These are phyloP conservation scores for Epichloe sibirici DNA, from an alignment of 2,329 filamentous ascomycete species.

Conservation along the genomic window DNA sequence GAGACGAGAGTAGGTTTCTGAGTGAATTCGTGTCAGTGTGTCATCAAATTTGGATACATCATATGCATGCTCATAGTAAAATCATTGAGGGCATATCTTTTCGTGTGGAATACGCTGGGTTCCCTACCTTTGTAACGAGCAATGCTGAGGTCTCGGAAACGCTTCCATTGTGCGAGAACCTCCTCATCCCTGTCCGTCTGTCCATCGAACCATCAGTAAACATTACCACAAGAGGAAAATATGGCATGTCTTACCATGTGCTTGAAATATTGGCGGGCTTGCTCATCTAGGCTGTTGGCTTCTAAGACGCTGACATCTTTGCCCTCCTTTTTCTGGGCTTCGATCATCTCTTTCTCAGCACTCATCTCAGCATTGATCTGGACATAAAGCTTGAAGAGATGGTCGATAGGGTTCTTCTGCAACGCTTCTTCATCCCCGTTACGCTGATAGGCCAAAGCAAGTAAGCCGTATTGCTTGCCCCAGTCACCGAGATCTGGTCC, in stretches of 20 bases:
- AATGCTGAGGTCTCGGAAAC: conserved; percentile 56
- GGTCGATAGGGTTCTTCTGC: conserved; percentile 62
- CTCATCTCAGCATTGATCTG: conserved; percentile 58
- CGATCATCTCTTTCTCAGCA: conserved; percentile 54
- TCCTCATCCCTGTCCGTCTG: conserved; percentile 48
- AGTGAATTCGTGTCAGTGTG: not conserved
- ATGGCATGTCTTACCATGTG: conserved; percentile 33
- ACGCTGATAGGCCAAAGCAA: conserved; percentile 63
- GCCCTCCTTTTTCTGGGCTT: conserved; percentile 40
- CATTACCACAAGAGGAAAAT: not conserved
- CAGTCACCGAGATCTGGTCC: conserved; percentile 57
- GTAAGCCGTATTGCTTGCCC: conserved; percentile 65
- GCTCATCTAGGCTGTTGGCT: conserved; percentile 54
- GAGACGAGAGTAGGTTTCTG: conserved; percentile 53
- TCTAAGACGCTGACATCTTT: conserved; percentile 36
- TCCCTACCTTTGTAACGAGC: conserved; percentile 41
- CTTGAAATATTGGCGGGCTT: conserved; percentile 61
- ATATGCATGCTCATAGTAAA: not conserved
- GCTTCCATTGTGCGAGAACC: conserved; percentile 50
- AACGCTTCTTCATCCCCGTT: conserved; percentile 65
- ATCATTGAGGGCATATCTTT: not conserved
- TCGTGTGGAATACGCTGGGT: not conserved
- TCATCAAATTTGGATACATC: not conserved
- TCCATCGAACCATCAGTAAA: not conserved
- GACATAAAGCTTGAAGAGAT: conserved; percentile 73